Base-by-base conservation (phyloP, 2,329 filamentous ascomycete genomes). In the Talaromyces pinophilus region DNA sequence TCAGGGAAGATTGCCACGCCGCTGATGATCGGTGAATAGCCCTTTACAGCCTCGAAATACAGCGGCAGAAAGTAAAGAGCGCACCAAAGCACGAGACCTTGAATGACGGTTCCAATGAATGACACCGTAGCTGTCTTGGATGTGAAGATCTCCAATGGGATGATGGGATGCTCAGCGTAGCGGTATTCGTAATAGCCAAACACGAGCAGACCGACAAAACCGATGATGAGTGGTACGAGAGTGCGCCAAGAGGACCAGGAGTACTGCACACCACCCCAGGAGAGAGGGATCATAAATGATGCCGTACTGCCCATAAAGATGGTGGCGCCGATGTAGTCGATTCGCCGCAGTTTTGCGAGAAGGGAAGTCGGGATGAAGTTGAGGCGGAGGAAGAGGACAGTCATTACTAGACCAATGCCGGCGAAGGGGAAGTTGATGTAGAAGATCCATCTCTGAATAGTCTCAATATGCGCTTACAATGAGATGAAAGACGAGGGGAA, bases 1-100 rank as follows among this genome's bases (percentile, higher is more conserved):
- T 87, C 82, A 0, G 87, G 87, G 60, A 89, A 84, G 33, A 85
- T 74, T 17, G 85, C 85, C 0, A 89, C 80, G 8, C 86, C 86
- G 0, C 85, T 80, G 28, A 84, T 77, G 62, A 87, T 81, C 0
- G 83, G 77, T 0, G 73, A 71, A 4, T 75, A 73, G 1, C 71
- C 59, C 5, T 73, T 71, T 0, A 84, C 79, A 0, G 74, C 76
- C 63, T 84, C 81, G 70, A 84, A 83, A 69, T 82, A 84, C 7
- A 84, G 69, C 0, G 82, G 80, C 1, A 83, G 64, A 68, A 82
- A 83, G 71, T 77, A 80, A 33, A 77, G 68, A 7, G 72, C 66
- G 75, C 79, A 81, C 57, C 76, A 76, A 5, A 74, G 64, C 8
- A 81, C 69, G 5, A 81, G 66, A 3, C 74, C 73, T 48, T 80